phyloP scores from a whole-genome alignment of 345 rosid species.

The Hirschfeldia incana region DNA sequence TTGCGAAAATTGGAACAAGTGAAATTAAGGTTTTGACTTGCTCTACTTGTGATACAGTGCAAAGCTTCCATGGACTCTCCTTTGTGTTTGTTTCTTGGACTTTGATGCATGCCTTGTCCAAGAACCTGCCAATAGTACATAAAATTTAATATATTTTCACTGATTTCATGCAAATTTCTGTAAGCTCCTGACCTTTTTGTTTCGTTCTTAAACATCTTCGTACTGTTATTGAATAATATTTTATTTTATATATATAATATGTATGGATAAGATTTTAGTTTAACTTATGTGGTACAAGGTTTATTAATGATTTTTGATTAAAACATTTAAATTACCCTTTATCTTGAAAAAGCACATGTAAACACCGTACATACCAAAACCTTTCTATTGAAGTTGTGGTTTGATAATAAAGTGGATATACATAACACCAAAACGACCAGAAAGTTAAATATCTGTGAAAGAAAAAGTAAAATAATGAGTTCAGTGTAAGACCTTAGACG shows the following conservation, averaged over 20 bases:
- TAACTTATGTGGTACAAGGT: neutral
- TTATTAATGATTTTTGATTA: neutral
- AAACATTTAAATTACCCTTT: neutral
- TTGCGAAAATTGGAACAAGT: slow-evolving; percentile 78
- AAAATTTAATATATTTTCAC: neutral
- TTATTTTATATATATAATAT: neutral
- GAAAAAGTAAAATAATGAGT: slow-evolving; percentile 11
- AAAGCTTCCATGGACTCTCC: slow-evolving; percentile 88
- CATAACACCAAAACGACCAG: neutral
- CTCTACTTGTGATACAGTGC: slow-evolving; percentile 80
- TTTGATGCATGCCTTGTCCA: slow-evolving; percentile 93
- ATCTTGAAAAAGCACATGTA: neutral
- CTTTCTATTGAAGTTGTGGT: neutral
- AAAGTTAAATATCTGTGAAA: slow-evolving; percentile 17
- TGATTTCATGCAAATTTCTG: neutral
- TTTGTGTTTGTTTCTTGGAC: slow-evolving; percentile 46
- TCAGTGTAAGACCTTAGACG: slow-evolving; percentile 62
- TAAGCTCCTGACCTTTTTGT: slow-evolving; percentile 17
- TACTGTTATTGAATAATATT: neutral
- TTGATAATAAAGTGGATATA: neutral
- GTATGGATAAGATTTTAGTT: neutral
- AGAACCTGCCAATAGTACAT: slow-evolving; percentile 49
- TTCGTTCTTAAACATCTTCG: neutral
- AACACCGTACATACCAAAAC: neutral
- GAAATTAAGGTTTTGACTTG: slow-evolving; percentile 83